A percentile compares a stretch with the other conserved stretches of the same genome.
phyloP scores from a whole-genome alignment of 1,284 basidiomycete species.

The Agroathelia rolfsii region DNA sequence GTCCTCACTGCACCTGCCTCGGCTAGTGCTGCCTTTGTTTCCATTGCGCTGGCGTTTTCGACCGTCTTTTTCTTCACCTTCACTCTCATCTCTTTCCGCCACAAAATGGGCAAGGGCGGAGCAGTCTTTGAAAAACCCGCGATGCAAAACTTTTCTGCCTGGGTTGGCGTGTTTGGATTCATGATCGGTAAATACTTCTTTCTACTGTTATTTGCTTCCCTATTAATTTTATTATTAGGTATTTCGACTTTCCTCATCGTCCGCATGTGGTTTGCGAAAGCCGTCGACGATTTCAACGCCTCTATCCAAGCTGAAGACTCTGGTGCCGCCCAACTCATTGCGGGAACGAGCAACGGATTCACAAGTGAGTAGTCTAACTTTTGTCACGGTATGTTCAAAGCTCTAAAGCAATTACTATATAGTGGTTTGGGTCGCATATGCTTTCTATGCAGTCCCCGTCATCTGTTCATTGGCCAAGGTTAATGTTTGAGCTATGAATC shows the following conservation, averaged over 20 bases:
- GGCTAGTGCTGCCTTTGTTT: slow-evolving; percentile 55
- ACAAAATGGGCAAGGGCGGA: slow-evolving; percentile 48
- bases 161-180: slow-evolving; percentile 68
- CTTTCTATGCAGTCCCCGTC: slow-evolving; percentile 63
- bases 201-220: slow-evolving; percentile 16
- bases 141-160: slow-evolving; percentile 52
- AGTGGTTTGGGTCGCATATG: slow-evolving; percentile 74
- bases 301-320: slow-evolving; percentile 42
- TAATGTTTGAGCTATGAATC: slow-evolving; percentile 42
- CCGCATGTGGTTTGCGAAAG: slow-evolving; percentile 75
- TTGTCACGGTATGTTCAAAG: slow-evolving; percentile 3
- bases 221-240: too few relatives aligned
- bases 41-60: slow-evolving; percentile 48
- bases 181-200: slow-evolving; percentile 42
- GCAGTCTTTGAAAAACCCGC: slow-evolving; percentile 44
- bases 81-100: slow-evolving; percentile 56
- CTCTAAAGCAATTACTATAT: slow-evolving; percentile 6
- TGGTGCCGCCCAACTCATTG: slow-evolving; percentile 48
- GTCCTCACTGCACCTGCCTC: slow-evolving; percentile 51
- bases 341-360: slow-evolving; percentile 61
- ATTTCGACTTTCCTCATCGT: slow-evolving; percentile 60
- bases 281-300: slow-evolving; percentile 65
- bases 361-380: slow-evolving; percentile 42
- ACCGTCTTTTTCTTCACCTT: slow-evolving; percentile 60
- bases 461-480: slow-evolving; percentile 63